Percentiles rank a stretch among this genome's conserved stretches.
Conservation (phyloP, 176 grass and related monocot species). For the Paspalum notatum region DNA sequence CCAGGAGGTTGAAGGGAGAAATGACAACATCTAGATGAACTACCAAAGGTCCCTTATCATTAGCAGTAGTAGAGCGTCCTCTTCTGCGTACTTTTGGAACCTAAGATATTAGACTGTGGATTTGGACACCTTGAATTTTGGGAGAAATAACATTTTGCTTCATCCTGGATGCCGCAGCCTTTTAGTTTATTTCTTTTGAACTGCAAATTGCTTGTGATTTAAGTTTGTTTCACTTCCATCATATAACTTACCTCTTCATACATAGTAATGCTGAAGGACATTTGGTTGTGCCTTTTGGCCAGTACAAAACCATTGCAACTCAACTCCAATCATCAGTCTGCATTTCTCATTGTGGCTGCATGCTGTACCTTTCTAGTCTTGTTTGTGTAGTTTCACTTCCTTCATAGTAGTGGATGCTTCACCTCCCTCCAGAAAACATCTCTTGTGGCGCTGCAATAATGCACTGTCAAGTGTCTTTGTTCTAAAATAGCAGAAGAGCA, state of each 20-base stretch:
- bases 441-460: too few relatives aligned
- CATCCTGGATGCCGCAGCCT: not conserved
- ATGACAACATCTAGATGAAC: not conserved
- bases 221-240: not conserved
- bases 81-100: constrained; percentile 34
- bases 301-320: too few relatives aligned
- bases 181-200: not conserved
- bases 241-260: not conserved
- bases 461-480: too few relatives aligned
- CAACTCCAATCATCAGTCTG: too few relatives aligned
- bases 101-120: constrained; percentile 29
- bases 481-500: too few relatives aligned
- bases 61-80: constrained; percentile 28
- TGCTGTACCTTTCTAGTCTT: too few relatives aligned
- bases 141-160: constrained; percentile 3
- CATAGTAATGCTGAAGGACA: not conserved
- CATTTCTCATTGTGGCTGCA: too few relatives aligned
- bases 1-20: too few relatives aligned
- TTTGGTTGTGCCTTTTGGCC: too few relatives aligned
- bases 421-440: too few relatives aligned
- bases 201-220: not conserved
- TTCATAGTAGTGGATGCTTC: too few relatives aligned
- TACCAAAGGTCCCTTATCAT: constrained; percentile 15
- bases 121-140: constrained; percentile 24
- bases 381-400: too few relatives aligned